A percentile compares a stretch with the other conserved stretches of the same genome.
These are phyloP conservation scores for Fagopyrum tataricum DNA, from an alignment of 148 eudicot species.

Conservation along the genomic window DNA sequence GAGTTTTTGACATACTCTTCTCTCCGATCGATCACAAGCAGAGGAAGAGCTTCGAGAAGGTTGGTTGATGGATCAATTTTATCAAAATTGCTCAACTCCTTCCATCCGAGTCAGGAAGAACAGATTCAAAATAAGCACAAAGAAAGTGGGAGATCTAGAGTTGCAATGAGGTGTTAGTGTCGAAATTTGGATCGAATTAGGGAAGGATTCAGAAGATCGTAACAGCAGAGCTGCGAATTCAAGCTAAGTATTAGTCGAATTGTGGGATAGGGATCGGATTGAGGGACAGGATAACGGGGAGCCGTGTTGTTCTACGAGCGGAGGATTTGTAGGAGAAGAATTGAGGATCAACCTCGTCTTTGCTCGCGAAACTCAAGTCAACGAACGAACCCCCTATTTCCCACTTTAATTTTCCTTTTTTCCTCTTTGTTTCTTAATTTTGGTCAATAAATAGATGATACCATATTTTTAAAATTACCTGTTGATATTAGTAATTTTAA, in stretches of 20 bases:
- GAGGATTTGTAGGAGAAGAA: conserved; percentile 6
- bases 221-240: background rate
- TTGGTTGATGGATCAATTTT: background rate
- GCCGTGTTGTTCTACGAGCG: conserved; percentile 2
- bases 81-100: background rate
- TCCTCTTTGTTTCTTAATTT: background rate
- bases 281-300: background rate
- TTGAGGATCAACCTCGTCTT: conserved; percentile 1
- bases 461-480: too few relatives aligned
- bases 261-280: background rate
- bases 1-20: conserved; percentile 43
- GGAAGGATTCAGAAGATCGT: background rate
- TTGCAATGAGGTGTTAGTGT: background rate
- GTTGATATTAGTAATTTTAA: too few relatives aligned
- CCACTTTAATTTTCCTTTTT: background rate
- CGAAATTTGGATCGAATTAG: background rate
- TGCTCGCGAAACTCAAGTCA: background rate
- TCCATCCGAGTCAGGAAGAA: background rate
- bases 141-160: background rate
- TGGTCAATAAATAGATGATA: background rate
- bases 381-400: background rate
- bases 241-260: background rate
- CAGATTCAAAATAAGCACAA: background rate
- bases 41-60: background rate
- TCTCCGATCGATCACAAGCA: conserved; percentile 3